Evolutionary conservation across 1,284 basidiomycete species (phyloP).

Genomic region (Abortiporus biennis): DNA sequence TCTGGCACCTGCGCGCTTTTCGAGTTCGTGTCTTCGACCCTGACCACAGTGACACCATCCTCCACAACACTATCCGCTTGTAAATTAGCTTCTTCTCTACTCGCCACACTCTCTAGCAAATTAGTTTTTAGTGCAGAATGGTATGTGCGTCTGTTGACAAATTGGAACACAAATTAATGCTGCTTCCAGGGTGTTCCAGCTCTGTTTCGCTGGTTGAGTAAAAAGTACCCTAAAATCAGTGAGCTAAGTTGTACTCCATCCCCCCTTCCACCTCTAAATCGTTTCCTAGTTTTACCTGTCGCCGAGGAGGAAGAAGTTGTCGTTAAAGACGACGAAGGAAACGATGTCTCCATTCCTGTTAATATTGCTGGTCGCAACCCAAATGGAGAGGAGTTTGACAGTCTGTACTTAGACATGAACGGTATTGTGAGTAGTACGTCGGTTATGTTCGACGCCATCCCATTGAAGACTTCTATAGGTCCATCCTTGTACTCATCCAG

Average conservation of each 20-base stretch:
- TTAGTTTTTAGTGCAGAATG: too few relatives aligned
- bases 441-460: conserved; percentile 4
- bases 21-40: too few relatives aligned
- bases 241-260: conserved; percentile 22
- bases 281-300: conserved; percentile 63
- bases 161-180: conserved; percentile 6
- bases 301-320: conserved; percentile 77
- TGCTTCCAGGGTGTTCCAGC: conserved; percentile 81
- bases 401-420: conserved; percentile 93
- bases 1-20: not conserved
- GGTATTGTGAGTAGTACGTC: conserved; percentile 56
- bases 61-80: too few relatives aligned
- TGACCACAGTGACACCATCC: too few relatives aligned
- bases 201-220: conserved; percentile 91
- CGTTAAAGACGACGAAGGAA: conserved; percentile 63
- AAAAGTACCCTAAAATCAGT: conserved; percentile 96
- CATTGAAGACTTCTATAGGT: conserved; percentile 45
- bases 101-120: too few relatives aligned
- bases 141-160: too few relatives aligned
- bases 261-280: not conserved
- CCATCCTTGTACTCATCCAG: conserved; percentile 98
- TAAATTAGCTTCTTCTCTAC: too few relatives aligned
- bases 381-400: conserved; percentile 96
- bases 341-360: conserved; percentile 69
- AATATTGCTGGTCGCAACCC: conserved; percentile 87